phyloP scores from a whole-genome alignment of 495 filamentous ascomycete genomes.

The Neurospora pannonica region DNA sequence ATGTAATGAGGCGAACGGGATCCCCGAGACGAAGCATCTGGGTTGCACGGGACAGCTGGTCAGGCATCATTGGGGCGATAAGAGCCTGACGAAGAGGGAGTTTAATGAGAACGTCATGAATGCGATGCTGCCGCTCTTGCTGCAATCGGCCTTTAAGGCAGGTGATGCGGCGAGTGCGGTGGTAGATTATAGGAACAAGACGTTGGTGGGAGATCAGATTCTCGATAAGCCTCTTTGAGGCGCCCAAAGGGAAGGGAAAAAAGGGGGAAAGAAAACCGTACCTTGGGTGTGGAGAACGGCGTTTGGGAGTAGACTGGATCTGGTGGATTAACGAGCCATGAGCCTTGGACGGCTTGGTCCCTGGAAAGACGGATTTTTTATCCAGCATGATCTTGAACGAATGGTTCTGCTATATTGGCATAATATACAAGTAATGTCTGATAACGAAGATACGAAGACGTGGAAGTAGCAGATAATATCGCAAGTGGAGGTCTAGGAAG shows the following conservation, averaged over 20 bases:
- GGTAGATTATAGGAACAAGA: constrained; percentile 10
- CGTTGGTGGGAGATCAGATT: constrained; percentile 12
- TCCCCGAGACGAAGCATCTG: constrained; percentile 8
- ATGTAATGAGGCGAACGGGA: constrained; percentile 22
- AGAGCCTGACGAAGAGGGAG: constrained; percentile 10
- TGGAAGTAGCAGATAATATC: neutral
- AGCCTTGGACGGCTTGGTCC: neutral
- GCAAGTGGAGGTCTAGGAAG: neutral
- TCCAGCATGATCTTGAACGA: neutral
- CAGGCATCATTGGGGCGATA: constrained; percentile 21
- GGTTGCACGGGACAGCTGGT: constrained; percentile 19
- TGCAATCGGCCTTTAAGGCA: constrained; percentile 9
- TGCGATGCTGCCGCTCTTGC: constrained; percentile 14
- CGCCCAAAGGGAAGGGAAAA: neutral
- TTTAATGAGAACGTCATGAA: constrained; percentile 14
- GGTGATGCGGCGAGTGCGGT: constrained; percentile 1
- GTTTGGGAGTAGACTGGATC: neutral
- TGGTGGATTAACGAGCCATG: neutral
- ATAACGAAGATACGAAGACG: neutral
- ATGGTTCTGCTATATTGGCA: neutral
- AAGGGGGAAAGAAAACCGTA: neutral
- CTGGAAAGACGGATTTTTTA: neutral
- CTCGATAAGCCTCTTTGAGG: constrained; percentile 2
- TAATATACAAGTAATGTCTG: neutral
- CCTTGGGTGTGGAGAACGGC: neutral